Evolutionary conservation across 805 yeast genomes (phyloP), one percentile per base, ranked within the genome.

Genomic region (Wickerhamomyces sydowiorum): DNA sequence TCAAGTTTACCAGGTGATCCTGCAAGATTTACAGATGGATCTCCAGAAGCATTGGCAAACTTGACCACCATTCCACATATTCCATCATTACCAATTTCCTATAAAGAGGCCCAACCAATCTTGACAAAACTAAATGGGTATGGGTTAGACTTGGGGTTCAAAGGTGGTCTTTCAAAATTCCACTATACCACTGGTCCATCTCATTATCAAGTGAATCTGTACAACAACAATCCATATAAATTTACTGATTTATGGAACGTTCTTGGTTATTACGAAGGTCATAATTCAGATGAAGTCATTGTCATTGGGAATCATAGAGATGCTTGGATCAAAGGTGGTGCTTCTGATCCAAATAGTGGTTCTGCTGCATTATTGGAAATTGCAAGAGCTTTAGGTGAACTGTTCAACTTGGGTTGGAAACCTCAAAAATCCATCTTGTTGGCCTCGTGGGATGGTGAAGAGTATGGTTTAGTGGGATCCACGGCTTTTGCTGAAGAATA

Each of bases 391-490:
- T 65, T 82, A 28, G 73, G 77, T 20, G 73, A 67, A 34, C 64
- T 84, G 40, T 46, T 59, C 25, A 64, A 71, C 46, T 48, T 56
- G 1, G 88, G 87, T 8, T 84, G 85, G 83, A 72, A 73, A 52
- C 90, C 90, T 28, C 60, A 69, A 38, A 69, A 86, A 54, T 73
- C 86, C 1, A 78, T 84, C 39, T 61, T 77, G 37, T 69, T 85
- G 42, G 86, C 84, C 1, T 77, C 86, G n/a, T 84, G 89, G 87
- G 93, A 84, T 57, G 91, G 87, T 40, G 91, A 85, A 60, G 91
- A 85, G 60, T 80, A 80, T 52, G 89, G 81, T 1, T 64, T 85
- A 25, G 52, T 85, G 19, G 93, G 93, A 1, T 80, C 87, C 1
- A 85, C 90, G 3, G 90, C 82, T 46, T 83, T 71, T 68, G 91